Evolutionary conservation across 257 asterid species (phyloP), one percentile per base, ranked within the genome.

Genomic region (Nicotiana paniculata): DNA sequence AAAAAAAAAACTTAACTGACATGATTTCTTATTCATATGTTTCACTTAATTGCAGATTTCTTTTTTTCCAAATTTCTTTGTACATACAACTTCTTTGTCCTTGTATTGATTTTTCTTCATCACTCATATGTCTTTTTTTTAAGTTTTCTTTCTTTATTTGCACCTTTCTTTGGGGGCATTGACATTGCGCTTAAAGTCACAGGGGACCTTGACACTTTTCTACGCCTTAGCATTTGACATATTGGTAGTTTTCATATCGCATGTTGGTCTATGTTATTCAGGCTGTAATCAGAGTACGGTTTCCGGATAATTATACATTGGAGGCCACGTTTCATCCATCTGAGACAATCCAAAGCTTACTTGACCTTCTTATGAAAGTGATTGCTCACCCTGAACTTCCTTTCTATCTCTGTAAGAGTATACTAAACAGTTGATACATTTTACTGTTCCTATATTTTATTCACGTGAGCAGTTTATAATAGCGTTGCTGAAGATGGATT

Each of bases 321-420:
- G 98, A 96, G 90, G 97, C 88, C 64, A 39, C 93, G 74, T 96
- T 96, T 85, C 98, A 93, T 83, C 92, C 99, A 78, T 92, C 97
- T 10, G 99, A 96, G 92, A 85, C 92, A 24, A 84, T 96, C 81
- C 97, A 96, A 69, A 87, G 91, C 90, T 87, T 96, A 54, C 78
- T 92, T 80, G 98, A 96, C 89, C 88, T 96, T 67, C 93, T 96
- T 77, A 76, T 53, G 51, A 91, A 90, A 88, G 98, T 89, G 72
- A 67, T 92, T 82, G 90, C 84, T 74, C 92, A 82, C 79, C 96
- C 98, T 26, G 97, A 94, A 68, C 80, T 88, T 68, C 92, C 98
- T 24, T 94, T 94, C 92, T 90, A 92, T 80, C 82, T 96, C 83
- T 96, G 98, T 96, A 88, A 88, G 95, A 70, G 82, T 28, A 43